Base-by-base conservation (phyloP, 2,329 filamentous ascomycete genomes). In the Phaeosphaeria sp. region DNA sequence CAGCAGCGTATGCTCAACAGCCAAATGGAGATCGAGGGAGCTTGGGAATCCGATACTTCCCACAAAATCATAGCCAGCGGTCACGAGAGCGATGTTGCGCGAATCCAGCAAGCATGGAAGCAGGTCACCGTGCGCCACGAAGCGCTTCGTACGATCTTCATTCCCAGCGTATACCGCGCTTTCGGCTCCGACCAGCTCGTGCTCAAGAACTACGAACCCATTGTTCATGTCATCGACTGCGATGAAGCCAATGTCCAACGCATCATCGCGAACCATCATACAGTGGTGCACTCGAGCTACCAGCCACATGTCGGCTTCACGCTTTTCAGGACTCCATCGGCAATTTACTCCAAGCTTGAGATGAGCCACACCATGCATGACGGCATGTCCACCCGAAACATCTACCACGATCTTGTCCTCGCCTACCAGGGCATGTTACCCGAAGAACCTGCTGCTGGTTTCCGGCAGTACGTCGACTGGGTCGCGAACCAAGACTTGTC, bases 321-420 rank as follows among this genome's bases (percentile, higher is more conserved):
- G 52, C 41, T 53, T 13, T 27, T 36, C 42, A 46, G 21, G 23
- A 56, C 33, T 36, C 50, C n/a, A 46, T 55, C 27, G 49, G 58
- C 20, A 56, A 55, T 48, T 39, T 52, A 79, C 53, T 80, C 77
- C 41, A 60, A 54, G 53, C 23, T 64, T 13, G 65, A 64, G 39
- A 62, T 67, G 46, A 62, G 52, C 55, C 65, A 67, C 43, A 53
- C 53, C 11, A 39, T 67, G 27, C 60, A 66, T 13, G 65, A 67
- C 33, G 65, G 65, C n/a, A 43, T 51, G 44, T 64, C 65, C 5
- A 52, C 50, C 15, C 43, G 46, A 13, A 47, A 63, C 17, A 52
- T 67, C 18, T 58, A 58, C 41, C 56, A 55, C 7, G 65, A 67
- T 39, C 53, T 67, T 7, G 30, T 30, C 9, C 52, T 51, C 21